Conservation (phyloP, 345 rosid species). For the Citrus inodora region DNA sequence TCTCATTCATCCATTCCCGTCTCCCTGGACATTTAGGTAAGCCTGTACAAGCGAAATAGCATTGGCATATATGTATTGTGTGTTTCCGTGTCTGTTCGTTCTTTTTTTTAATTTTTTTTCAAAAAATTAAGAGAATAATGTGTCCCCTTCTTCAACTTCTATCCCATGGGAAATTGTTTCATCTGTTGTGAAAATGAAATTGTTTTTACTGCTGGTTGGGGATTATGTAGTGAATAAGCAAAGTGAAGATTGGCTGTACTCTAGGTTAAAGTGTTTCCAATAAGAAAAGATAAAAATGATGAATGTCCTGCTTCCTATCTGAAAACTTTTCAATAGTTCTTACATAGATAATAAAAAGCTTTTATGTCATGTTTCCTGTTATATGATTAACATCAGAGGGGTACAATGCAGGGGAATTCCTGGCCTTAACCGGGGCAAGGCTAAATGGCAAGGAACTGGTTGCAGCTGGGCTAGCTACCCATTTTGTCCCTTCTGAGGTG, state of each 20-base stretch:
- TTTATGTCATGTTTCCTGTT: background rate
- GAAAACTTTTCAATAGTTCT: background rate
- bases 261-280: background rate
- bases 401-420: slow-evolving; percentile 65
- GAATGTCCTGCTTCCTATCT: background rate
- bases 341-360: background rate
- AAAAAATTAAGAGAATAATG: background rate
- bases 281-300: background rate
- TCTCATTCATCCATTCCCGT: slow-evolving; percentile 80
- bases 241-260: background rate
- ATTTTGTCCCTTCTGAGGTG: slow-evolving; percentile 84
- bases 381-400: slow-evolving; percentile 2
- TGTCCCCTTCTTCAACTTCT: background rate
- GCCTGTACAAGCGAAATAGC: slow-evolving; percentile 15
- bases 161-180: background rate
- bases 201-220: background rate
- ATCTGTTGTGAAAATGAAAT: background rate
- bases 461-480: slow-evolving; percentile 74
- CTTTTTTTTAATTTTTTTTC: background rate
- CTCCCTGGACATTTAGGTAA: slow-evolving; percentile 88
- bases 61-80: background rate
- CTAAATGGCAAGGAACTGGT: slow-evolving; percentile 82
- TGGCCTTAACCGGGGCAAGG: slow-evolving; percentile 88
- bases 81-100: background rate
- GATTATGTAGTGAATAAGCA: background rate